These are phyloP conservation scores for Onygenales sp. DNA, from an alignment of 2,329 filamentous ascomycete genomes.

Conservation along the genomic window DNA sequence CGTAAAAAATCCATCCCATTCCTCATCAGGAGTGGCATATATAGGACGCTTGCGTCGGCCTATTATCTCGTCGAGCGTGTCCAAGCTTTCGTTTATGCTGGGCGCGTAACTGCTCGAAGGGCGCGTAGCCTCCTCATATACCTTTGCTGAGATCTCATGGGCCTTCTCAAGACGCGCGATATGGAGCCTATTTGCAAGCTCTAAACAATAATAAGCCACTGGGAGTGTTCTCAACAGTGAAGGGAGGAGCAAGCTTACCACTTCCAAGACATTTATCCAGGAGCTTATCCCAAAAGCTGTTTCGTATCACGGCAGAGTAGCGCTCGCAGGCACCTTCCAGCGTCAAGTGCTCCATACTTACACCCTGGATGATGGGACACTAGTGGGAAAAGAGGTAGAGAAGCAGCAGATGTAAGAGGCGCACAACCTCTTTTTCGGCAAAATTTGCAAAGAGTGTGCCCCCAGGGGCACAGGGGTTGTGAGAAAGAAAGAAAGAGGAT, in stretches of 20 bases:
- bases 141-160: neutral
- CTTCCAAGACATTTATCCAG: conserved; percentile 2
- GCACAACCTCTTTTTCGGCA: neutral
- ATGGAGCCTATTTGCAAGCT: neutral
- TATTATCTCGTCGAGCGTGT: neutral
- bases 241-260: neutral
- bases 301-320: neutral
- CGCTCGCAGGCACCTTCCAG: neutral
- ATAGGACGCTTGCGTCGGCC: neutral
- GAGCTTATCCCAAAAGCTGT: neutral
- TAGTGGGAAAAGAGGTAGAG: neutral
- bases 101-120: neutral
- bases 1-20: neutral
- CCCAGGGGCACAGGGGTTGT: neutral
- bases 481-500: neutral
- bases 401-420: neutral
- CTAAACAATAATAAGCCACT: neutral
- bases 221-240: neutral
- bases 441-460: neutral
- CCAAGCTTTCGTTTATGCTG: neutral
- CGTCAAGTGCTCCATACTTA: neutral
- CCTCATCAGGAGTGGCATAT: neutral
- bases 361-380: neutral
- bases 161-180: conserved; percentile 1
- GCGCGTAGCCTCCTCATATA: neutral